Conservation (phyloP, 1,139 yeast genomes). For the Debaryomycetaceae sp. region DNA sequence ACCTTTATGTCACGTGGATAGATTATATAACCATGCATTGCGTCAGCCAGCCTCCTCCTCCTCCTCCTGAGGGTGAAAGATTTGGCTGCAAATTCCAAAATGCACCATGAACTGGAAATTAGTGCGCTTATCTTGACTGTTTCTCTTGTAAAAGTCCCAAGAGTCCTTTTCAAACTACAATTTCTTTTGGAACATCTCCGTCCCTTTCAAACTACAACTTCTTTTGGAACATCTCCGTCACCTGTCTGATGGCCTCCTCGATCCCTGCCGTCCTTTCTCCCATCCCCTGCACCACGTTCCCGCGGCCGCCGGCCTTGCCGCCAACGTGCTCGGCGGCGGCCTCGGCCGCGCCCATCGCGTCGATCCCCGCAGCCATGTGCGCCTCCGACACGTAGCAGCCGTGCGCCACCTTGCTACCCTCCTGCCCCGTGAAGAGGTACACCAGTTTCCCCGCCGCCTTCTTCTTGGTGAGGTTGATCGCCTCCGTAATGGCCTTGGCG, state of each 20-base stretch:
- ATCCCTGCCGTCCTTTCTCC: slow-evolving; percentile 74
- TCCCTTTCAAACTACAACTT: too few relatives aligned
- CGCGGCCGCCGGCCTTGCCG: slow-evolving; percentile 98
- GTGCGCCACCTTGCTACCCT: slow-evolving; percentile 72
- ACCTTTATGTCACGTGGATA: too few relatives aligned
- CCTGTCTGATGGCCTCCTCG: slow-evolving; percentile 60
- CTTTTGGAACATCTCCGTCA: slow-evolving; percentile 47
- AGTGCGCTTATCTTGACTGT: too few relatives aligned
- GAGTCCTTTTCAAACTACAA: too few relatives aligned
- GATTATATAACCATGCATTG: too few relatives aligned
- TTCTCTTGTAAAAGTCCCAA: too few relatives aligned
- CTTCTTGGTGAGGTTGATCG: slow-evolving; percentile 74
- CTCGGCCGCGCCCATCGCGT: slow-evolving; percentile 67
- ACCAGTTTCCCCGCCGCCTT: slow-evolving; percentile 67
- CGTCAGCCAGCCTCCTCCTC: too few relatives aligned
- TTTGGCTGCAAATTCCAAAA: too few relatives aligned
- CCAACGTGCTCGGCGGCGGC: slow-evolving; percentile 69
- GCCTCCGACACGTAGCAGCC: slow-evolving; percentile 80
- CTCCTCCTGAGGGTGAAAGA: too few relatives aligned
- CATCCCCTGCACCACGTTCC: slow-evolving; percentile 93
- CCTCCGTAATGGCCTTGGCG: slow-evolving; percentile 92
- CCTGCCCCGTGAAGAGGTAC: slow-evolving; percentile 70
- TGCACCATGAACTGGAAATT: too few relatives aligned
- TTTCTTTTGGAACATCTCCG: too few relatives aligned
- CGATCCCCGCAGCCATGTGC: slow-evolving; percentile 60